phyloP scores from a whole-genome alignment of 1,284 basidiomycete species.

The Chondrostereum purpureum region DNA sequence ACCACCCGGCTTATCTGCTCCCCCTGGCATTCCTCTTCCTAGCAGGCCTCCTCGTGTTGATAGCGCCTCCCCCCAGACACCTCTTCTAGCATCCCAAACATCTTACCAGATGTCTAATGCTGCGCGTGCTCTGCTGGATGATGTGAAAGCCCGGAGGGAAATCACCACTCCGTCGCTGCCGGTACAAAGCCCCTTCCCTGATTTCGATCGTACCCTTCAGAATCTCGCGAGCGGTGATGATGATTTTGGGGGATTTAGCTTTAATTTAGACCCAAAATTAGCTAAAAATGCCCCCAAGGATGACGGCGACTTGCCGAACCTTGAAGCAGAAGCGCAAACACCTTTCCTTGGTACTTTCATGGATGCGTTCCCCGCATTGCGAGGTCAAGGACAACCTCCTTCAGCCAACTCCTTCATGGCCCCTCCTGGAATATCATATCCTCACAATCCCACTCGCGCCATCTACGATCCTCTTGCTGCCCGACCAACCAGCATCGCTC shows the following conservation, averaged over 20 bases:
- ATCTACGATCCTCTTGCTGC: slow-evolving; percentile 45
- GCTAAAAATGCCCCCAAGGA: slow-evolving; percentile 42
- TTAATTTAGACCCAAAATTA: slow-evolving; percentile 74
- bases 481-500: slow-evolving; percentile 29
- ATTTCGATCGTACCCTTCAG: slow-evolving; percentile 76
- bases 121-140: slow-evolving; percentile 79
- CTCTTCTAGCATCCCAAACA: slow-evolving; percentile 49
- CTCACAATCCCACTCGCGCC: slow-evolving; percentile 38
- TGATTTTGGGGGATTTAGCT: slow-evolving; percentile 60
- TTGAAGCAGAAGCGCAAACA: slow-evolving; percentile 44
- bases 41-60: slow-evolving; percentile 42
- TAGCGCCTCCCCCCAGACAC: slow-evolving; percentile 48
- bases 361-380: slow-evolving; percentile 59
- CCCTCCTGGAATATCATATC: slow-evolving; percentile 47
- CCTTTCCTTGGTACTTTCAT: slow-evolving; percentile 58
- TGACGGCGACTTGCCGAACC: slow-evolving; percentile 40
- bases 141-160: slow-evolving; percentile 73
- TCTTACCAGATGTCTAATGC: slow-evolving; percentile 84
- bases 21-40: slow-evolving; percentile 57
- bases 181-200: slow-evolving; percentile 77
- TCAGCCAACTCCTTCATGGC: slow-evolving; percentile 30
- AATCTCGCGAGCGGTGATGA: slow-evolving; percentile 55
- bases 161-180: slow-evolving; percentile 36
- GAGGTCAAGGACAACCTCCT: slow-evolving; percentile 25
- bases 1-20: slow-evolving; percentile 56